Evolutionary conservation across 1,284 basidiomycete species (phyloP), one percentile per base, ranked within the genome.

Genomic region (Naganishia albida): DNA sequence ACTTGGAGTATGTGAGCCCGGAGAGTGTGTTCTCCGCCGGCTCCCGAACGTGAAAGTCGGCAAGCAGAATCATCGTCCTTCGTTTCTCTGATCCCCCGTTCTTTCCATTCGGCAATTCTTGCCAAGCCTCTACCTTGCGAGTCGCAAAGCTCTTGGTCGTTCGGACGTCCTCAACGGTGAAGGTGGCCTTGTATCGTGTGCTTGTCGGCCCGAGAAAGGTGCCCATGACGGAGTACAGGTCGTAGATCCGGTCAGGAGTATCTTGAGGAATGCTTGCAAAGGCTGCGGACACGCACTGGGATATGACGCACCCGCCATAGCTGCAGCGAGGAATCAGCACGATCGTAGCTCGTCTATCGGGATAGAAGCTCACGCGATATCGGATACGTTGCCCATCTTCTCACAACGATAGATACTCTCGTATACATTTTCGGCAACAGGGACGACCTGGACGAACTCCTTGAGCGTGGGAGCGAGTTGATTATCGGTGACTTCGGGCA

Each of bases 71-170:
- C 57, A 60, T 60, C 12, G 57, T 60, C 20, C 57, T 48, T 7
- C 57, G 57, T 49, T 49, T 34, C 2, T 18, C 34, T n/a, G 46
- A 25, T 18, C 39, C 38, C 30, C 46, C 38, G 20, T 23, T 28
- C 8, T 60, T 40, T 7, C 13, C n/a, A 10, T 12, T 13, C 3
- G 46, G 57, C 6, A 60, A 50, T 1, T 60, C 57, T 20, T 60
- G 57, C 57, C 57, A 60, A 16, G 42, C 57, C 40, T 60, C 57
- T 2, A 60, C 57, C 26, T 60, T 60, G 23, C 57, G 30, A 3
- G 57, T 60, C 13, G 57, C 57, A 60, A 60, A 60, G 48, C 57
- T 60, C 46, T 60, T 60, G 46, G 57, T 60, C 15, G 57, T 60
- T 3, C 57, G 46, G 2, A 60, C 44, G 25, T 50, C 57, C 20